Percentiles rank a stretch among this genome's conserved stretches.
phyloP scores from a whole-genome alignment of 1,284 basidiomycete genomes.

The Porogramme epimiltina region DNA sequence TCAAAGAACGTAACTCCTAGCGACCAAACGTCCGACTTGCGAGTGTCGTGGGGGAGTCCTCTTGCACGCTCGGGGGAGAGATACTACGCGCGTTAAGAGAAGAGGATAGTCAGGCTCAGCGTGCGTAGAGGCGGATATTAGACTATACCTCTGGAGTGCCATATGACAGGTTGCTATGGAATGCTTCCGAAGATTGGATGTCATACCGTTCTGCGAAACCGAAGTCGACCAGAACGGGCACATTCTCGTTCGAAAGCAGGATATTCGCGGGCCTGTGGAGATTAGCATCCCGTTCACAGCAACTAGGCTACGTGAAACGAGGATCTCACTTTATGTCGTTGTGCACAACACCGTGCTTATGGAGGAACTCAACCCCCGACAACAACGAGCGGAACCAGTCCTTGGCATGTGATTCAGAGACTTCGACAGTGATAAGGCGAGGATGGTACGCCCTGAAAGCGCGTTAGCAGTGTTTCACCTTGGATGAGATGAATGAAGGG shows the following conservation, averaged over 20 bases:
- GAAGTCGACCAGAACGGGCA: slow-evolving; percentile 89
- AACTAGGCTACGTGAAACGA: too few relatives aligned
- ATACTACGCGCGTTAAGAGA: slow-evolving; percentile 51
- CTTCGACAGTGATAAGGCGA: slow-evolving; percentile 79
- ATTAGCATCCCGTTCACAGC: not conserved
- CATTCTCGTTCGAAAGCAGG: slow-evolving; percentile 69
- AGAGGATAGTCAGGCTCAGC: not conserved
- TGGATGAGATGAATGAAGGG: not conserved
- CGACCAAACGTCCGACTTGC: slow-evolving; percentile 92
- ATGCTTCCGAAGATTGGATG: slow-evolving; percentile 58
- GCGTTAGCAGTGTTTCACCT: slow-evolving; percentile 4
- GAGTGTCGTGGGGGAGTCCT: slow-evolving; percentile 86
- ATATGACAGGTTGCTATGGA: slow-evolving; percentile 83
- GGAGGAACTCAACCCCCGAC: slow-evolving; percentile 87
- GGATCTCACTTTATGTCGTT: slow-evolving; percentile 94
- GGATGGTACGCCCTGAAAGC: slow-evolving; percentile 72
- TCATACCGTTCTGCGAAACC: slow-evolving; percentile 89
- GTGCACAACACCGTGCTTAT: slow-evolving; percentile 86
- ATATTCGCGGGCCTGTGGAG: slow-evolving; percentile 80
- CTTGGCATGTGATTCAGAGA: slow-evolving; percentile 75
- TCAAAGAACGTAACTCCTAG: slow-evolving; percentile 93
- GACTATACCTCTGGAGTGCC: slow-evolving; percentile 94
- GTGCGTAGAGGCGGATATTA: too few relatives aligned
- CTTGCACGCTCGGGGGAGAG: slow-evolving; percentile 87
- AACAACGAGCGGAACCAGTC: slow-evolving; percentile 85